Base-by-base conservation (phyloP, 2,329 filamentous ascomycete species). In the Bipolaris oryzae region DNA sequence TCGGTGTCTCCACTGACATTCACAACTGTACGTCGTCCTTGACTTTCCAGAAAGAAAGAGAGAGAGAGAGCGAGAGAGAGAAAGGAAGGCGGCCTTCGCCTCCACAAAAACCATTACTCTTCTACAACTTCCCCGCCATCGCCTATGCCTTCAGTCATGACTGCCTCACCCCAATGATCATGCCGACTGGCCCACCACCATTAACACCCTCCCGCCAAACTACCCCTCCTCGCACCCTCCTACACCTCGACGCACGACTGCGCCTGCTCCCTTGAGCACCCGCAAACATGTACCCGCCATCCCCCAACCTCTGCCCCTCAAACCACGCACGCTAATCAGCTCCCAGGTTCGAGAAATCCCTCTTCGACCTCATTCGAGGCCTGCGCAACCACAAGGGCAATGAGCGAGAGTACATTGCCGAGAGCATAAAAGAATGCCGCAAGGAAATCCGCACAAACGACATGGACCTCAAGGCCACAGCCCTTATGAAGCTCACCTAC, bases 351-450 rank as follows among this genome's bases (percentile, higher is more conserved):
- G 95, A 99, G 79, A 99, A 99, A 80, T 97, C 95, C 39, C 86
- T 99, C 18, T 96, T 97, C 79, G 94, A 98, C 86, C 93, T 99
- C 82, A 99, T 99, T 71, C 87, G 93, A 78, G 95, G 95, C 71
- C 82, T 99, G 74, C 89, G 95, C 66, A 95, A 94, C 76, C 93
- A 98, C 81, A 97, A 96, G 78, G 94, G 94, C 69, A 90, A 89
- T 73, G 95, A 99, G 80, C 90, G 89, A 76, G 92, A 96, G 74
- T 99, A 98, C 77, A 96, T 99, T 58, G 90, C 96, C 74, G 89
- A 91, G 76, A 92, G 89, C 72, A 81, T 98, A 74, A 93, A 92
- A 81, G 95, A 99, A 90, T 99, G 95, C 78, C 91, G 93, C 69
- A 84, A 88, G 72, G 95, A 99, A 78, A 92, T 98, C 74, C 89